Conservation (phyloP, 768 basidiomycete species). For the Phanerochaete carnosa region DNA sequence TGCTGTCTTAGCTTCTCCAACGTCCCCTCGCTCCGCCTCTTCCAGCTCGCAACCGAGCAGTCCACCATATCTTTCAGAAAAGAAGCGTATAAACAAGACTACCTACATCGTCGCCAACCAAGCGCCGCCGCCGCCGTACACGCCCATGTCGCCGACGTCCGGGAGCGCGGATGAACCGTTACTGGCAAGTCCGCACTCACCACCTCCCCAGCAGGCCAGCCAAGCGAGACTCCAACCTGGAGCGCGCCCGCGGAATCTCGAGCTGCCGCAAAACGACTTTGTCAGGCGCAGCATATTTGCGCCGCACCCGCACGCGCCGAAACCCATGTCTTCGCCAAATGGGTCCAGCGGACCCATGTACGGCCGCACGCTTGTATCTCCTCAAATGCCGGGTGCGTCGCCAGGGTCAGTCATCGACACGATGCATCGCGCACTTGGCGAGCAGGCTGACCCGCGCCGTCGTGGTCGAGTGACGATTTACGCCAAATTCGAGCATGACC, state of each 20-base stretch:
- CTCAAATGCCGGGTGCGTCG: slow-evolving; percentile 18
- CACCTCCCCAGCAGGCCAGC: slow-evolving; percentile 4
- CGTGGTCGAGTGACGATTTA: slow-evolving; percentile 50
- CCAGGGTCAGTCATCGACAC: slow-evolving; percentile 25
- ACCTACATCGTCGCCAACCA: slow-evolving; percentile 23
- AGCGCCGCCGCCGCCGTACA: slow-evolving; percentile 30
- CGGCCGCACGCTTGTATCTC: slow-evolving; percentile 32
- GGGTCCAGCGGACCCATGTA: slow-evolving; percentile 60
- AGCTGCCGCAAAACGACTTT: slow-evolving; percentile 1
- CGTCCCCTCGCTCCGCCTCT: neutral
- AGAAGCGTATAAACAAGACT: slow-evolving; percentile 29
- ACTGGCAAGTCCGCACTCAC: slow-evolving; percentile 12
- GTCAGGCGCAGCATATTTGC: slow-evolving; percentile 42
- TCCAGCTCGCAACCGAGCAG: neutral
- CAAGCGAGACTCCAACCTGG: slow-evolving; percentile 15
- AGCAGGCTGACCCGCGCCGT: slow-evolving; percentile 24
- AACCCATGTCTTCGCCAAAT: slow-evolving; percentile 23
- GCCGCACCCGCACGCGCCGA: slow-evolving; percentile 56
- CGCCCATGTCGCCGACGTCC: slow-evolving; percentile 7
- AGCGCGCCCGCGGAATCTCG: slow-evolving; percentile 15
- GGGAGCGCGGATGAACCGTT: slow-evolving; percentile 7
- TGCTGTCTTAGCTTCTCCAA: neutral
- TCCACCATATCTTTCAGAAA: slow-evolving; percentile 10
- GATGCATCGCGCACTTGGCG: slow-evolving; percentile 19
- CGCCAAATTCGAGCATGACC: slow-evolving; percentile 50